A percentile compares a stretch with the other conserved stretches of the same genome.
phyloP scores from a whole-genome alignment of 352 stramenopile genomes.

The Phytophthora pini region DNA sequence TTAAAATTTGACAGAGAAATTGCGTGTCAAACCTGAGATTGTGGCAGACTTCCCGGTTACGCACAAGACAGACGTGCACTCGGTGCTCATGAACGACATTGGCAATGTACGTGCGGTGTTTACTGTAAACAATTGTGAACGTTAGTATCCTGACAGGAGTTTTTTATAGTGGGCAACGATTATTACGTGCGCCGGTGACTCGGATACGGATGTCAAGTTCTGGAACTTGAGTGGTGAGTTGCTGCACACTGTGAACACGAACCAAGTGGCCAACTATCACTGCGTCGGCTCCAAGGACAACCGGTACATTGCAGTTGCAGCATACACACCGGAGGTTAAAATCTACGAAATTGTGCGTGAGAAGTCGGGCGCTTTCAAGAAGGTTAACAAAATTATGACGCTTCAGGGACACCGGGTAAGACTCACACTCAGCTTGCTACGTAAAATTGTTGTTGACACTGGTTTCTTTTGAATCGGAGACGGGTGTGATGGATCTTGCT shows the following conservation, averaged over 20 bases:
- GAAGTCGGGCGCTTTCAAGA: conserved; percentile 81
- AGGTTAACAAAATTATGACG: conserved; percentile 86
- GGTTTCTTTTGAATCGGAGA: conserved; percentile 41
- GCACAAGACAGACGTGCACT: conserved; percentile 84
- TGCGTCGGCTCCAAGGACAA: conserved; percentile 84
- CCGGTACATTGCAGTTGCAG: conserved; percentile 78
- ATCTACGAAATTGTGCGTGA: conserved; percentile 85
- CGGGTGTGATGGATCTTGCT: conserved; percentile 73
- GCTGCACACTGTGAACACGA: conserved; percentile 79
- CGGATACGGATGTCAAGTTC: conserved; percentile 87
- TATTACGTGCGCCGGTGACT: conserved; percentile 69
- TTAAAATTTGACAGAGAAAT: conserved; percentile 60
- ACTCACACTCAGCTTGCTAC: not conserved
- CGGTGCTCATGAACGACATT: conserved; percentile 86
- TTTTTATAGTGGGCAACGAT: conserved; percentile 70
- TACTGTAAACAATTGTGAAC: not conserved
- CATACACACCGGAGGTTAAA: conserved; percentile 85
- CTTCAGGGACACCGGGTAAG: conserved; percentile 77
- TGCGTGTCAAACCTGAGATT: conserved; percentile 76
- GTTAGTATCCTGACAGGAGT: conserved; percentile 8
- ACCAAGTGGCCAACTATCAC: conserved; percentile 85
- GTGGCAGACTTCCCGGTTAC: conserved; percentile 61
- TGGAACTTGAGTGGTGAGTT: conserved; percentile 73
- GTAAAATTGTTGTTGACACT: conserved; percentile 15
- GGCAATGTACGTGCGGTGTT: conserved; percentile 45